phyloP scores from a whole-genome alignment of 2,329 filamentous ascomycete genomes.

The Lasiodiplodia hormozganensis region DNA sequence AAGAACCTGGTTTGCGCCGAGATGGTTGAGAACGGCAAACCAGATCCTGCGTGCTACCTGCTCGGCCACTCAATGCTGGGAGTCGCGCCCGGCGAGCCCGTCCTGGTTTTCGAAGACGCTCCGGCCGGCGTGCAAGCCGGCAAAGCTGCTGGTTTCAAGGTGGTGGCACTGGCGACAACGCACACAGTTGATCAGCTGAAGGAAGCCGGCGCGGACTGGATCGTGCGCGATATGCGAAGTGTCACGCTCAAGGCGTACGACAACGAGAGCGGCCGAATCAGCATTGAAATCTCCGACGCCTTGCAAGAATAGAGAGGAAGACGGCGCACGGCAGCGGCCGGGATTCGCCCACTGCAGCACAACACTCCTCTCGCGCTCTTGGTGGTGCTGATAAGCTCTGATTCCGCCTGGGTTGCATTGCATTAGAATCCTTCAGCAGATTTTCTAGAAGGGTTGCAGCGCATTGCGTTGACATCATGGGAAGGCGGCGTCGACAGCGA shows the following conservation, averaged over 20 bases:
- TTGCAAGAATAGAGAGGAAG: slow-evolving; percentile 44
- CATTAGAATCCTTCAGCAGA: slow-evolving; percentile 33
- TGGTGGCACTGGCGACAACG: slow-evolving; percentile 84
- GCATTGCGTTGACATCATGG: slow-evolving; percentile 34
- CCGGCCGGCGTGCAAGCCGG: slow-evolving; percentile 84
- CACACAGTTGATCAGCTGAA: slow-evolving; percentile 76
- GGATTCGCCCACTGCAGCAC: slow-evolving; percentile 6
- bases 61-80: slow-evolving; percentile 52
- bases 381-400: slow-evolving; percentile 12
- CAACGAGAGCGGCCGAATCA: slow-evolving; percentile 64
- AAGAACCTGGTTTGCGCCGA: slow-evolving; percentile 57
- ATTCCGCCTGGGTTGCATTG: slow-evolving; percentile 42
- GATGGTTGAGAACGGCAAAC: slow-evolving; percentile 57
- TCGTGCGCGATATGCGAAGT: slow-evolving; percentile 79
- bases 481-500: slow-evolving; percentile 12
- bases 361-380: slow-evolving; percentile 6
- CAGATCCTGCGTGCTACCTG: slow-evolving; percentile 58
- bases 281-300: slow-evolving; percentile 72
- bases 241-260: slow-evolving; percentile 67
- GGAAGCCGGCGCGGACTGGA: slow-evolving; percentile 84
- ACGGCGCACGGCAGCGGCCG: slow-evolving; percentile 18
- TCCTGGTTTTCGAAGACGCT: slow-evolving; percentile 88
- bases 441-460: slow-evolving; percentile 44
- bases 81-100: slow-evolving; percentile 47
- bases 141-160: slow-evolving; percentile 84